Evolutionary conservation across 148 eudicot genomes (phyloP), one percentile per base, ranked within the genome.

Genomic region (Silene conica): DNA sequence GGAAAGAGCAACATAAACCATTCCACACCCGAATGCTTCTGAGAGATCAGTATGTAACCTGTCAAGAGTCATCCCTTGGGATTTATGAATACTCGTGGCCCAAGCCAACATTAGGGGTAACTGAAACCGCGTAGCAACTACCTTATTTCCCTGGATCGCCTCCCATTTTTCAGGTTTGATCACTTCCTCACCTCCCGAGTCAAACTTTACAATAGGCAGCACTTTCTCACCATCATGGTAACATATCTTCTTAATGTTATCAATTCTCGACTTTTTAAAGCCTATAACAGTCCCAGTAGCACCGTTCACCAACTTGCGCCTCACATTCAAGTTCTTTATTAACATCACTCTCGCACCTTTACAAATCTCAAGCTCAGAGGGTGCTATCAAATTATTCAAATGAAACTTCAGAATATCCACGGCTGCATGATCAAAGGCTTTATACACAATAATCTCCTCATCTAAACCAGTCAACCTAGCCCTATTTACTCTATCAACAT

Each of bases 1-100:
- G 16, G 97, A 92, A 73, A 92, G 90, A 26, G 92, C 95, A 61
- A 88, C 95, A 77, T 92, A 92, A 25, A 86, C 88, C 95, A 88
- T 92, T 41, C 95, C 95, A 67, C 34, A 84, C 43, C 82, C 95
- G 73, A 92, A 92, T 69, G 89, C 85, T 58, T 76, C 77, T 0
- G 87, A 80, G 59, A 92, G 87, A 79, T 92, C 77, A 23, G 97
- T 84, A 70, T 87, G 86, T 41, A 92, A 87, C 73, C 79, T 76
- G 50, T 88, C 86, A 58, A 92, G 77, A 60, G 91, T 86, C 97
- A 88, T 90, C n/a, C 96, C 97, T 68, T 88, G 96, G 55, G 92
- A 87, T 73, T 92, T 92, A 81, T 92, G 96, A 74, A 92, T 81
- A 77, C 92, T 92, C 69, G 84, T 58, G 43, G 95, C 92, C 97